Evolutionary conservation across 768 basidiomycete species (phyloP).

Genomic region (Asterophora lycoperdoides): DNA sequence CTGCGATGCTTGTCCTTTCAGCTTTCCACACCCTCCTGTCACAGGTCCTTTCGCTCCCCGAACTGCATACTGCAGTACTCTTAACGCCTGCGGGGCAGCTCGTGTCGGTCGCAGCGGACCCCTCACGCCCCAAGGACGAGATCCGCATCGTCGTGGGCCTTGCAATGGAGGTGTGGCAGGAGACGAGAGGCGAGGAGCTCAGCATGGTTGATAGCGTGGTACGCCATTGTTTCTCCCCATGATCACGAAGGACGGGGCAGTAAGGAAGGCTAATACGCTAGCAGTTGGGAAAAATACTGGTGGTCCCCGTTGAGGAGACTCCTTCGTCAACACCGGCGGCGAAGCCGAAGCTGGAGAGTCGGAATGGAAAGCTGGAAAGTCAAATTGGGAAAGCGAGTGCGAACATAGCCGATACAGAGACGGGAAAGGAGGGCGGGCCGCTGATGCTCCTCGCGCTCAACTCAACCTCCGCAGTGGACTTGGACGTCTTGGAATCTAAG

Average conservation of each 20-base stretch:
- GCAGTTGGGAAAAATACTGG: slow-evolving; percentile 68
- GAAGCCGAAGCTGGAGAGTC: not conserved
- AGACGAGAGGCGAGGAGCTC: slow-evolving; percentile 58
- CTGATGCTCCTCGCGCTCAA: slow-evolving; percentile 70
- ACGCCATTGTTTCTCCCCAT: slow-evolving; percentile 11
- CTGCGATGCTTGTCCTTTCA: slow-evolving; percentile 63
- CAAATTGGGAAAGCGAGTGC: too few species aligned
- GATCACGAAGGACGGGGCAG: too few species aligned
- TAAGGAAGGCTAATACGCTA: not conserved
- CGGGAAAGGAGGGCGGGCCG: slow-evolving; percentile 38
- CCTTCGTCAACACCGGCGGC: slow-evolving; percentile 11
- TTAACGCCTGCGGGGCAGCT: slow-evolving; percentile 73
- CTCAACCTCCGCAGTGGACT: slow-evolving; percentile 54
- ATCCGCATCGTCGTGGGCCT: slow-evolving; percentile 70
- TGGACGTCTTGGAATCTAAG: slow-evolving; percentile 62
- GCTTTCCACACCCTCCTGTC: slow-evolving; percentile 61
- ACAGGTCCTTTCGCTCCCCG: slow-evolving; percentile 55
- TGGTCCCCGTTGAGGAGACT: slow-evolving; percentile 55
- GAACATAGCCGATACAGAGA: not conserved
- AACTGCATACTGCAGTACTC: slow-evolving; percentile 66
- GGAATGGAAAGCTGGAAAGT: too few species aligned
- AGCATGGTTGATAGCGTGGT: slow-evolving; percentile 83
- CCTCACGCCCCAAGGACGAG: slow-evolving; percentile 63
- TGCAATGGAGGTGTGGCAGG: slow-evolving; percentile 73
- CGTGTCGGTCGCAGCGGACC: slow-evolving; percentile 57